A percentile compares a stretch with the other conserved stretches of the same genome.
These are phyloP conservation scores for Malassezia furfur DNA, from an alignment of 1,284 basidiomycete genomes.

Conservation along the genomic window DNA sequence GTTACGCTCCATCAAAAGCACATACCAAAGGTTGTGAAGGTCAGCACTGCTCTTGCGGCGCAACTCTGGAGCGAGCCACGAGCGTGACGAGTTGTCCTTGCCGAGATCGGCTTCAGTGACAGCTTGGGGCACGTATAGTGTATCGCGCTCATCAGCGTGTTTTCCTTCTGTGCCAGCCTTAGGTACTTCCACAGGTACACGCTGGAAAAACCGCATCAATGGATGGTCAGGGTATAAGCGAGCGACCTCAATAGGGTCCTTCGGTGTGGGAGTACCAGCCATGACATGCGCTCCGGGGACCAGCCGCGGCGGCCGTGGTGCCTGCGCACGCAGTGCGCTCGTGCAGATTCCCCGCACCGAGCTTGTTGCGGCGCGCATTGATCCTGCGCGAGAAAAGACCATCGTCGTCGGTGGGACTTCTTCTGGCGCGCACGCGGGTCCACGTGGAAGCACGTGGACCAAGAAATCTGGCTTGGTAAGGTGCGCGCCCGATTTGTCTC, in stretches of 20 bases:
- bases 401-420: neutral
- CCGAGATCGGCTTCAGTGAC: slow-evolving; percentile 25
- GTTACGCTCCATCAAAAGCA: slow-evolving; percentile 41
- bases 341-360: slow-evolving; percentile 3
- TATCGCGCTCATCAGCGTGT: slow-evolving; percentile 19
- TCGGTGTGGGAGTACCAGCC: slow-evolving; percentile 17
- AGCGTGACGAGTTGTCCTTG: slow-evolving; percentile 21
- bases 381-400: neutral
- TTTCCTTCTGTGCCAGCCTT: slow-evolving; percentile 18
- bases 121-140: slow-evolving; percentile 24
- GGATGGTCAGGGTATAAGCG: slow-evolving; percentile 38
- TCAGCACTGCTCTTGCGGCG: slow-evolving; percentile 38
- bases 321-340: slow-evolving; percentile 10
- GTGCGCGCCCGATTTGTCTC: neutral
- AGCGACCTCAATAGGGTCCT: slow-evolving; percentile 10
- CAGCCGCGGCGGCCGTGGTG: slow-evolving; percentile 7
- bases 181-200: slow-evolving; percentile 18
- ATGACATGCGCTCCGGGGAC: slow-evolving; percentile 20
- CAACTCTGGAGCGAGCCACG: slow-evolving; percentile 40
- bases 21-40: slow-evolving; percentile 46
- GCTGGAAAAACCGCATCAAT: slow-evolving; percentile 39
- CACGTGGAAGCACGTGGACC: neutral
- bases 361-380: neutral
- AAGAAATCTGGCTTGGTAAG: neutral
- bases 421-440: neutral